Evolutionary conservation across 306 rosid species (phyloP).

Genomic region (Quercus ilex): DNA sequence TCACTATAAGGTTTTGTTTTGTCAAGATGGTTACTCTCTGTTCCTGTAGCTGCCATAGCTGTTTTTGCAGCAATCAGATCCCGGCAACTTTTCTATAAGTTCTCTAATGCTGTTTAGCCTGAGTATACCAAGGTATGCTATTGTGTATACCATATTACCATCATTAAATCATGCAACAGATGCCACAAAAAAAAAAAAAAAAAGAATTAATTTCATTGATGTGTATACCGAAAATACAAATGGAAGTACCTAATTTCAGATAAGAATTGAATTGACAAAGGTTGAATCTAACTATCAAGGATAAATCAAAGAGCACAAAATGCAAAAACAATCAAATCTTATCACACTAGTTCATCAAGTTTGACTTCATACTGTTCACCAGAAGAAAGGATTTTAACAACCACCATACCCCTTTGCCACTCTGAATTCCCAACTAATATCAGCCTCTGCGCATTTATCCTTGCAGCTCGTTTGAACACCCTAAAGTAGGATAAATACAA

Average conservation of each 20-base stretch:
- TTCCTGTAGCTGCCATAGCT: too few relatives aligned
- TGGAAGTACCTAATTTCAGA: background rate
- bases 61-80: too few relatives aligned
- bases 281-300: background rate
- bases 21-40: too few relatives aligned
- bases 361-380: constrained; percentile 85
- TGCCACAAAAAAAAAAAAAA: too few relatives aligned
- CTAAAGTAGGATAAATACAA: constrained; percentile 30
- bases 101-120: too few relatives aligned
- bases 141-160: background rate
- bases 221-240: background rate
- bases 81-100: too few relatives aligned
- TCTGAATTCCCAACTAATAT: constrained; percentile 85
- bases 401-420: constrained; percentile 89
- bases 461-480: constrained; percentile 82
- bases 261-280: background rate
- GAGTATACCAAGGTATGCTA: too few relatives aligned
- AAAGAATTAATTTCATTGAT: background rate
- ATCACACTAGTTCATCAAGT: constrained; percentile 67
- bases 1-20: too few relatives aligned
- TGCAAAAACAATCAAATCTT: constrained; percentile 5
- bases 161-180: background rate
- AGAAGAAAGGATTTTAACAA: constrained; percentile 76
- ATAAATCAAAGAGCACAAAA: background rate
- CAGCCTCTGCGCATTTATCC: constrained; percentile 71